Percentiles rank a stretch among this genome's conserved stretches.
These are phyloP conservation scores for Colletotrichum tamarilloi DNA, from an alignment of 2,329 filamentous ascomycete species.

Conservation along the genomic window DNA sequence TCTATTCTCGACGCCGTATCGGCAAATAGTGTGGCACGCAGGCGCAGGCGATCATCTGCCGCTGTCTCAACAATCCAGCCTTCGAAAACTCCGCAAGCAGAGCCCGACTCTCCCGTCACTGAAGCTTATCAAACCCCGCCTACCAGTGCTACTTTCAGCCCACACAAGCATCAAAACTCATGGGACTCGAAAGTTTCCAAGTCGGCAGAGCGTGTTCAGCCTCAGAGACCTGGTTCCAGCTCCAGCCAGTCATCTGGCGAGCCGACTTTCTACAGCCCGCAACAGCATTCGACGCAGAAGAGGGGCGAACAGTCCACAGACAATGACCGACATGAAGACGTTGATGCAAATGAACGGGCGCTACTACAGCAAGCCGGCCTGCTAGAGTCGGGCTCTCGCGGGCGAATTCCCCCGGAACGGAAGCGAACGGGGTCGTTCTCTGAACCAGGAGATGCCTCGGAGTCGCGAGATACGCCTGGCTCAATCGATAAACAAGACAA, in stretches of 20 bases:
- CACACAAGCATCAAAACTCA: slow-evolving; percentile 52
- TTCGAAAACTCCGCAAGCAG: slow-evolving; percentile 38
- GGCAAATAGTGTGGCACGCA: slow-evolving; percentile 14
- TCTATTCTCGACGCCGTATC: slow-evolving; percentile 22
- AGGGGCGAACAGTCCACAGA: slow-evolving; percentile 3
- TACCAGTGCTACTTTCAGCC: slow-evolving; percentile 50
- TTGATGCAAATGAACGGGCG: slow-evolving; percentile 75
- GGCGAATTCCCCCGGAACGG: slow-evolving; percentile 50
- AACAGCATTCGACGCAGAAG: slow-evolving; percentile 35
- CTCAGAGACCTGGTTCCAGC: slow-evolving; percentile 43
- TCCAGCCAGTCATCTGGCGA: slow-evolving; percentile 48
- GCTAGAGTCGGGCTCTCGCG: slow-evolving; percentile 58
- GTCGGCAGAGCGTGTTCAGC: slow-evolving; percentile 41
- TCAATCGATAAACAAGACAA: slow-evolving; percentile 64
- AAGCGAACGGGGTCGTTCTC: slow-evolving; percentile 52
- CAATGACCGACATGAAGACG: slow-evolving; percentile 56
- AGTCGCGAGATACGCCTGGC: slow-evolving; percentile 43
- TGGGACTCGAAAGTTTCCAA: slow-evolving; percentile 51
- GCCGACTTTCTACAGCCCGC: slow-evolving; percentile 27
- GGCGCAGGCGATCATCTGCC: slow-evolving; percentile 28
- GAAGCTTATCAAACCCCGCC: slow-evolving; percentile 64
- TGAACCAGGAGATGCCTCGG: slow-evolving; percentile 54
- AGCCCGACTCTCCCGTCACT: slow-evolving; percentile 51
- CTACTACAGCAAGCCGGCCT: slow-evolving; percentile 76
- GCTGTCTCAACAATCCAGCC: slow-evolving; percentile 26